Evolutionary conservation across 441 rosid species (phyloP).

Genomic region (Bocquillonia castaneifolia): DNA sequence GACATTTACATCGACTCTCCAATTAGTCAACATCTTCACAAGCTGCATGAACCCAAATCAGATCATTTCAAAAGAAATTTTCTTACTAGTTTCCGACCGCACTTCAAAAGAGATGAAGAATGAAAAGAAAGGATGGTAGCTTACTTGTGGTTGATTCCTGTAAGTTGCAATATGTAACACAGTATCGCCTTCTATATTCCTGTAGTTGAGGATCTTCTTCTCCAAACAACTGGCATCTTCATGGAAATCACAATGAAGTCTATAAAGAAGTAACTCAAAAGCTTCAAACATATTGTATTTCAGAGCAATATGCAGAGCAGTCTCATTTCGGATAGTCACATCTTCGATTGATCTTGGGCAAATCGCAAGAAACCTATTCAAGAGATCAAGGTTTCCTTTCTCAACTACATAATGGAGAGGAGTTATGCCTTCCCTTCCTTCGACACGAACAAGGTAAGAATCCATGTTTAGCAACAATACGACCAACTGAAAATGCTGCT

Average conservation of each 20-base stretch:
- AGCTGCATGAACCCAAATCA: too few relatives aligned
- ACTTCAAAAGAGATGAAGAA: too few relatives aligned
- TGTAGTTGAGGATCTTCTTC: background rate
- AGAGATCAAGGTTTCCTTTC: slow-evolving; percentile 21
- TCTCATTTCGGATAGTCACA: slow-evolving; percentile 24
- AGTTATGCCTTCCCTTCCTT: slow-evolving; percentile 31
- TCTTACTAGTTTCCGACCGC: too few relatives aligned
- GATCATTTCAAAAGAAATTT: too few relatives aligned
- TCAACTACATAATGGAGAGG: slow-evolving; percentile 28
- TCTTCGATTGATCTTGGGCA: slow-evolving; percentile 29
- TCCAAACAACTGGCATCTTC: background rate
- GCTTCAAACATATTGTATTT: background rate
- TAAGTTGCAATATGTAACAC: background rate
- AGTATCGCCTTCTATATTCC: slow-evolving; percentile 3
- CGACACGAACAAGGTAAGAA: slow-evolving; percentile 23
- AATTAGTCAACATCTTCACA: background rate
- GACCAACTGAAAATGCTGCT: background rate
- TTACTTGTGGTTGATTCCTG: background rate
- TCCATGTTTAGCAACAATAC: slow-evolving; percentile 15
- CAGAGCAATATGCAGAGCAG: slow-evolving; percentile 28
- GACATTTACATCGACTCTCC: background rate
- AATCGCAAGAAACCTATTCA: slow-evolving; percentile 21
- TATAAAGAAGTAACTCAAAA: background rate
- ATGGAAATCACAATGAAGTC: background rate
- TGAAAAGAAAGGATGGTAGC: background rate